Percentiles rank a stretch among this genome's conserved stretches.
Conservation (phyloP, 148 eudicot genomes). For the Rheum nobile region DNA sequence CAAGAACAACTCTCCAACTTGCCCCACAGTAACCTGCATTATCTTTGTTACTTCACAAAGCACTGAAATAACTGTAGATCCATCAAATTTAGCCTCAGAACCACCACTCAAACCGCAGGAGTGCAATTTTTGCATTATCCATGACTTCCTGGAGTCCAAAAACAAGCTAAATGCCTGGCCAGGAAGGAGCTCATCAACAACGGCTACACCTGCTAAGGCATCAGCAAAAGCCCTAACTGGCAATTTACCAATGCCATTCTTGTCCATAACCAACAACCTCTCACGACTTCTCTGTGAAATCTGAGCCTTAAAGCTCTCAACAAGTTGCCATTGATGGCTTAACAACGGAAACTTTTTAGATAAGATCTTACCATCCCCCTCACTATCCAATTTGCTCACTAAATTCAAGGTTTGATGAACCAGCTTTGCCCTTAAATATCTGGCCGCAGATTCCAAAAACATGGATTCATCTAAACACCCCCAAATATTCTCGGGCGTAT, state of each 20-base stretch:
- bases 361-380: slow-evolving; percentile 35
- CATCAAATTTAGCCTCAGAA: slow-evolving; percentile 19
- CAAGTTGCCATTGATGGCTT: slow-evolving; percentile 95
- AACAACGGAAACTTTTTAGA: slow-evolving; percentile 66
- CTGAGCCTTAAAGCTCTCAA: slow-evolving; percentile 82
- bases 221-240: slow-evolving; percentile 53
- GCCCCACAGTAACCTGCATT: slow-evolving; percentile 79
- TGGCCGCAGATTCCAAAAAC: slow-evolving; percentile 68
- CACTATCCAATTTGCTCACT: slow-evolving; percentile 23
- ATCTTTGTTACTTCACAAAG: slow-evolving; percentile 78
- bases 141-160: slow-evolving; percentile 63
- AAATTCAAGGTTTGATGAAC: slow-evolving; percentile 48
- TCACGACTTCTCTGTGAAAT: slow-evolving; percentile 89
- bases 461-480: slow-evolving; percentile 86
- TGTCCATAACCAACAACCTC: slow-evolving; percentile 48
- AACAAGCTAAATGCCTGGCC: slow-evolving; percentile 53
- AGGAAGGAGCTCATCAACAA: slow-evolving; percentile 76
- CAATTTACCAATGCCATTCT: slow-evolving; percentile 18
- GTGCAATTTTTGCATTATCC: slow-evolving; percentile 63
- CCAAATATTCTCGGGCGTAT: slow-evolving; percentile 96
- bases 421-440: slow-evolving; percentile 67
- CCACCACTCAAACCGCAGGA: slow-evolving; percentile 20
- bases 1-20: slow-evolving; percentile 87
- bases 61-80: slow-evolving; percentile 43
- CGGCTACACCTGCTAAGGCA: slow-evolving; percentile 75